Conservation (phyloP, 2,329 filamentous ascomycete species). For the Trichoderma simmonsii region DNA sequence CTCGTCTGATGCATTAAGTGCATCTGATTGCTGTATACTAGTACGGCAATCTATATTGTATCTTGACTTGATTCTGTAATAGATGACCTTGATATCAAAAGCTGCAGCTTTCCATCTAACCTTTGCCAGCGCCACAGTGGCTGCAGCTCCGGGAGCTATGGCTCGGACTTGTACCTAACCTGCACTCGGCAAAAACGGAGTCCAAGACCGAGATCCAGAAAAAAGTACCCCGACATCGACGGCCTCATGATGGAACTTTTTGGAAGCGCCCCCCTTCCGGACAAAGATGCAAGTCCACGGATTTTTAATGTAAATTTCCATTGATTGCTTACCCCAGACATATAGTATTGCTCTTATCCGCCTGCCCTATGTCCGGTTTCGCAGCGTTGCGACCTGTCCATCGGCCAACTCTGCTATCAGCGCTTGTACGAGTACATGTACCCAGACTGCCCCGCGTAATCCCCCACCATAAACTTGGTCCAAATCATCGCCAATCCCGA, state of each 20-base stretch:
- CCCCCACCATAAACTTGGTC: slow-evolving; percentile 11
- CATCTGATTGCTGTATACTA: not conserved
- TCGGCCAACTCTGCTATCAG: not conserved
- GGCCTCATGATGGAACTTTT: not conserved
- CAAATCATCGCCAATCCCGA: not conserved
- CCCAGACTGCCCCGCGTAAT: slow-evolving; percentile 9
- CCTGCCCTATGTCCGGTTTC: not conserved
- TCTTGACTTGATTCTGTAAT: not conserved
- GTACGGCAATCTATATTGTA: not conserved
- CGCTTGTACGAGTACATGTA: not conserved
- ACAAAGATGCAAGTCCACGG: not conserved
- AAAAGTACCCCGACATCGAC: not conserved
- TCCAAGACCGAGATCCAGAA: not conserved
- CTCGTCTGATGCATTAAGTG: not conserved
- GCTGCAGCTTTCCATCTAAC: not conserved
- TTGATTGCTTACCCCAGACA: not conserved
- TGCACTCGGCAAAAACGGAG: not conserved
- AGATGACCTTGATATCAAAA: not conserved
- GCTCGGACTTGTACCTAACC: not conserved
- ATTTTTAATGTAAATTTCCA: not conserved
- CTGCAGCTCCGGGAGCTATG: not conserved
- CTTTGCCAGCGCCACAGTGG: not conserved
- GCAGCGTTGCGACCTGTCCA: not conserved
- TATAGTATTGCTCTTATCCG: not conserved
- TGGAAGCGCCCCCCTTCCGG: not conserved